Conservation (phyloP, 768 basidiomycete genomes). For the Mrakia blollopis region DNA sequence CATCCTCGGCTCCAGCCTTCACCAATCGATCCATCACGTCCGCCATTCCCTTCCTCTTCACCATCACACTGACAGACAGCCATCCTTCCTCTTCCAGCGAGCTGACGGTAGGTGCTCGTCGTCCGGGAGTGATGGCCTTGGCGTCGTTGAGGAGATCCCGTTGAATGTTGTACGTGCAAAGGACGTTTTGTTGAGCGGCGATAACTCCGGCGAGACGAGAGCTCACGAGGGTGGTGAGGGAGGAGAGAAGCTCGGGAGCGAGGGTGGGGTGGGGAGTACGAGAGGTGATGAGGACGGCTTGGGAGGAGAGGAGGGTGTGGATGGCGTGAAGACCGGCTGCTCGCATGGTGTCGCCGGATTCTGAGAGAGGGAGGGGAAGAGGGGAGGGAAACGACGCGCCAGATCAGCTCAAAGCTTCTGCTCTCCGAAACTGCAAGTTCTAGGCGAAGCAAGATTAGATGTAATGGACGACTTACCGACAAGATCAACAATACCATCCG, state of each 20-base stretch:
- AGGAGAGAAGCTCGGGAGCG: constrained; percentile 64
- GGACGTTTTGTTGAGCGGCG: constrained; percentile 56
- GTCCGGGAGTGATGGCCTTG: constrained; percentile 72
- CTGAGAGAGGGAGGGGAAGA: constrained; percentile 47
- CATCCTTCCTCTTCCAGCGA: constrained; percentile 76
- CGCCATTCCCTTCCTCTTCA: constrained; percentile 73
- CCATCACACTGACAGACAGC: constrained; percentile 90
- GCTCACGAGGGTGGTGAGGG: constrained; percentile 75
- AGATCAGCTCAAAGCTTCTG: too few relatives aligned
- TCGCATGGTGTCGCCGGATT: constrained; percentile 99
- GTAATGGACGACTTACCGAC: constrained; percentile 61
- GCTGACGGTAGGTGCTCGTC: constrained; percentile 75
- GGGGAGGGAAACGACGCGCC: neutral
- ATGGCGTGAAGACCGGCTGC: constrained; percentile 93
- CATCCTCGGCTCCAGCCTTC: constrained; percentile 78
- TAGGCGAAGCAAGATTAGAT: too few relatives aligned
- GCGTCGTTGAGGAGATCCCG: constrained; percentile 61
- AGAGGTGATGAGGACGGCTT: constrained; percentile 88
- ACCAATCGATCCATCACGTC: constrained; percentile 83
- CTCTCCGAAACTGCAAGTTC: neutral
- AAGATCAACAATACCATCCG: constrained; percentile 96
- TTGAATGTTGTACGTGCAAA: constrained; percentile 88
- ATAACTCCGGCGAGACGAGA: constrained; percentile 32
- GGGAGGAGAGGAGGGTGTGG: constrained; percentile 73
- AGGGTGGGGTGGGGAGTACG: constrained; percentile 41